Evolutionary conservation across 805 yeast species (phyloP).

Genomic region (Cyberlindnera mrakii): DNA sequence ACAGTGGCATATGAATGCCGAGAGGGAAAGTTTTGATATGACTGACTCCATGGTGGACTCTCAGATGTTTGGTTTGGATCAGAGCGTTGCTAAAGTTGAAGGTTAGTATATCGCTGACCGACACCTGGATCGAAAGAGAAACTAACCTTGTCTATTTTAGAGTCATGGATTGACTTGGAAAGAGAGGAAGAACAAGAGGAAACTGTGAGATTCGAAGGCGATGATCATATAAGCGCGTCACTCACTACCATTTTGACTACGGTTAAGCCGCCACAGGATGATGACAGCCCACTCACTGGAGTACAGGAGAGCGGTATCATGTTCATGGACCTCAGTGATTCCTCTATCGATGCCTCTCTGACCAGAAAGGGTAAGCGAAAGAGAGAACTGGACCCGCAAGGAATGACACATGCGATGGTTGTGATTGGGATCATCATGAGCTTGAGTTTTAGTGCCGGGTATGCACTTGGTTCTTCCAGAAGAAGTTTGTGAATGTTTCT

Average conservation of each 20-base stretch:
- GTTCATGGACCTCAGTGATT: slow-evolving; percentile 1
- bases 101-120: not conserved
- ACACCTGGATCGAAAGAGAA: too few species aligned
- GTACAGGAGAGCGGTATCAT: not conserved
- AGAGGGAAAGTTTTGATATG: not conserved
- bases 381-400: not conserved
- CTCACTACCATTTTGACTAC: not conserved
- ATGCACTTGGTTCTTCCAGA: slow-evolving; percentile 10
- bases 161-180: slow-evolving; percentile 1
- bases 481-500: slow-evolving; percentile 1
- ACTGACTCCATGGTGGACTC: slow-evolving; percentile 1
- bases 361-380: slow-evolving; percentile 2
- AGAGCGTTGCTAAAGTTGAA: not conserved
- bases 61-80: not conserved
- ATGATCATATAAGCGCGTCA: not conserved
- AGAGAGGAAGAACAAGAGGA: not conserved
- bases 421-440: slow-evolving; percentile 8
- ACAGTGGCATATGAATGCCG: not conserved
- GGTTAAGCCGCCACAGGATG: too few species aligned
- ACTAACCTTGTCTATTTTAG: not conserved
- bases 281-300: too few species aligned
- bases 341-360: not conserved
- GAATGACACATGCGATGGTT: slow-evolving; percentile 1
- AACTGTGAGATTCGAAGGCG: not conserved
- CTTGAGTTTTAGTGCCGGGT: slow-evolving; percentile 17